Conservation (phyloP, 148 eudicot species). For the Fagopyrum tataricum region DNA sequence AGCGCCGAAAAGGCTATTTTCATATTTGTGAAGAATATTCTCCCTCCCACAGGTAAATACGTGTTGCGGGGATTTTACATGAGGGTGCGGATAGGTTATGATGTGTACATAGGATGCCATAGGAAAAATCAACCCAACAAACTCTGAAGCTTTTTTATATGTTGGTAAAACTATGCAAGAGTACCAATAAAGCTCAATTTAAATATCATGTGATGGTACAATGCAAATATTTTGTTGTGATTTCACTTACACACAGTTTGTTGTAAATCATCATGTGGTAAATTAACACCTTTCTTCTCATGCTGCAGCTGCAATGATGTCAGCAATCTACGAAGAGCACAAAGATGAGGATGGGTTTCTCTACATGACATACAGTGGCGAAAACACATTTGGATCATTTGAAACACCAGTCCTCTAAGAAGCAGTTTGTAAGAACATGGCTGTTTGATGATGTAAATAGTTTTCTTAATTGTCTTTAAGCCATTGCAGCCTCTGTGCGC, state of each 20-base stretch:
- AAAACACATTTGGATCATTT: constrained; percentile 69
- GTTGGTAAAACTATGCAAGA: background rate
- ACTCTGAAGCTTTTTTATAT: background rate
- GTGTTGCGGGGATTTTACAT: background rate
- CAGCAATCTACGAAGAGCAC: constrained; percentile 93
- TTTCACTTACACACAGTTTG: background rate
- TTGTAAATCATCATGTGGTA: background rate
- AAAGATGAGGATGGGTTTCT: constrained; percentile 97
- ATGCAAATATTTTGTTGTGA: background rate
- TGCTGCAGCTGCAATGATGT: constrained; percentile 82
- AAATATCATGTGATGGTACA: background rate
- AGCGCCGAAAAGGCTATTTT: constrained; percentile 96
- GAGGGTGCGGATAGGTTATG: background rate
- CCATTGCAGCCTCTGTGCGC: background rate
- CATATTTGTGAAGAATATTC: constrained; percentile 75
- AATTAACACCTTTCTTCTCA: background rate
- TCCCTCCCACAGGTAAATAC: constrained; percentile 75
- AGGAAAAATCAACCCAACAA: background rate
- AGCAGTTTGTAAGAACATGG: background rate
- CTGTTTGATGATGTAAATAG: background rate
- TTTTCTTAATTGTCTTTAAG: background rate
- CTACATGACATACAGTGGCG: constrained; percentile 98
- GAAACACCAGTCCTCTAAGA: background rate
- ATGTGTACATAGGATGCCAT: background rate
- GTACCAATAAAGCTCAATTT: too few species aligned